These are phyloP conservation scores for Cyberlindnera misumaiensis DNA, from an alignment of 805 yeast genomes.

Conservation along the genomic window DNA sequence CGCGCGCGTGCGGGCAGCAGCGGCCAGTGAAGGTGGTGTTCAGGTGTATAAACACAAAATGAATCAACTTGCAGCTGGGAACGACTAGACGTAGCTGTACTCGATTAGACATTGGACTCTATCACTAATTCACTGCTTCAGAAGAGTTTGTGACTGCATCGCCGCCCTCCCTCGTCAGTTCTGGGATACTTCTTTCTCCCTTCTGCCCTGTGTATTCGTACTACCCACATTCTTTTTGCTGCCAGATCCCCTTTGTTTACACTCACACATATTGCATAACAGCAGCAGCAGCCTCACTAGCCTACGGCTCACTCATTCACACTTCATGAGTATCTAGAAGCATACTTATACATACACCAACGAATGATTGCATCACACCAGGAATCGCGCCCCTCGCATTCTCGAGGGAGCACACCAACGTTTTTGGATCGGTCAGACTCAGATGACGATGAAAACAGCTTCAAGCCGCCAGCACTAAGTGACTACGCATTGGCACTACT, in stretches of 20 bases:
- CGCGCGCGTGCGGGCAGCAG: too few relatives aligned
- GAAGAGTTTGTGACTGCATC: too few relatives aligned
- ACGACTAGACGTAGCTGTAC: too few relatives aligned
- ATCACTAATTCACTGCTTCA: too few relatives aligned
- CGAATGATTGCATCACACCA: constrained; percentile 1
- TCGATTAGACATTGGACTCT: too few relatives aligned
- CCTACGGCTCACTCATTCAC: background rate
- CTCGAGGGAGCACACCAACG: constrained; percentile 2
- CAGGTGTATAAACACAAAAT: constrained; percentile 3
- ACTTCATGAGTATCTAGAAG: constrained; percentile 1
- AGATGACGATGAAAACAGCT: constrained; percentile 40
- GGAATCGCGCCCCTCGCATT: background rate
- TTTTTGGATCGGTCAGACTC: constrained; percentile 17
- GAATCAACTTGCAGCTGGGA: background rate
- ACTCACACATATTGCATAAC: background rate
- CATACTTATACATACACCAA: background rate
- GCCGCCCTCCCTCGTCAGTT: too few relatives aligned
- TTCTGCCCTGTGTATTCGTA: too few relatives aligned
- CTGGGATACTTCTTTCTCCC: too few relatives aligned
- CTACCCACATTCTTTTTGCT: too few relatives aligned
- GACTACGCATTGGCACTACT: constrained; percentile 50
- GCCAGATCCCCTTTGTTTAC: too few relatives aligned
- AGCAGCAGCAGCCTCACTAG: background rate
- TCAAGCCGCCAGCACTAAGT: constrained; percentile 54
- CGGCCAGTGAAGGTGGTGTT: background rate